phyloP scores from a whole-genome alignment of 495 filamentous ascomycete species.

The Aspergillus bertholletiae region DNA sequence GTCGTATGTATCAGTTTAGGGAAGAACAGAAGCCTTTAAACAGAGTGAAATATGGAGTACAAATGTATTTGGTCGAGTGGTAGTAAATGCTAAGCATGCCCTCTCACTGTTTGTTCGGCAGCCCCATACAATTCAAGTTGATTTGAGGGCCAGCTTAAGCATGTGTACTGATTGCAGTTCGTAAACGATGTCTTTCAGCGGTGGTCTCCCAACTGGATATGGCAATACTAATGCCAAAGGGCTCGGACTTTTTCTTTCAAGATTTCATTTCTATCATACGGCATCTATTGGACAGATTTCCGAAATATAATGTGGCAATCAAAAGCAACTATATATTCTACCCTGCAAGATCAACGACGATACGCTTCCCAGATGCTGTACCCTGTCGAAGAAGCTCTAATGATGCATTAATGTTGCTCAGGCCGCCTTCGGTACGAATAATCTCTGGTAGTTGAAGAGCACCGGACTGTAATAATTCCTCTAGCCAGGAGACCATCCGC shows the following conservation, averaged over 20 bases:
- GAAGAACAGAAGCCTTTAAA: no score
- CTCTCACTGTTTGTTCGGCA: no score
- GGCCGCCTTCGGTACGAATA: constrained; percentile 52
- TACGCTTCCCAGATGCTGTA: constrained; percentile 53
- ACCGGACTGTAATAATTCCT: constrained; percentile 47
- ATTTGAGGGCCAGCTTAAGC: no score
- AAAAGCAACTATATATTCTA: background rate
- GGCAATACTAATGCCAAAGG: background rate
- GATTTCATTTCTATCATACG: background rate
- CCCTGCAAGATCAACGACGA: constrained; percentile 47
- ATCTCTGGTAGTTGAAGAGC: constrained; percentile 54
- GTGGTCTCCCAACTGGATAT: no score
- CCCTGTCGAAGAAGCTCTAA: constrained; percentile 57
- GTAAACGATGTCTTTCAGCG: no score
- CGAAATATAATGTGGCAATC: background rate
- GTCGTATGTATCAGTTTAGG: constrained; percentile 26
- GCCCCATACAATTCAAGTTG: no score
- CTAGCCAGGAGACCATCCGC: constrained; percentile 55
- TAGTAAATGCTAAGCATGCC: no score
- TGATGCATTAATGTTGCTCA: constrained; percentile 59
- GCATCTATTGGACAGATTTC: background rate
- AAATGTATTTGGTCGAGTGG: no score
- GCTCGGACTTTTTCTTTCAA: background rate
- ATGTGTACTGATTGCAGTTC: no score
- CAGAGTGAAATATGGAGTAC: no score